Conservation (phyloP, 2,329 filamentous ascomycete species). For the Keithomyces neogunnii region DNA sequence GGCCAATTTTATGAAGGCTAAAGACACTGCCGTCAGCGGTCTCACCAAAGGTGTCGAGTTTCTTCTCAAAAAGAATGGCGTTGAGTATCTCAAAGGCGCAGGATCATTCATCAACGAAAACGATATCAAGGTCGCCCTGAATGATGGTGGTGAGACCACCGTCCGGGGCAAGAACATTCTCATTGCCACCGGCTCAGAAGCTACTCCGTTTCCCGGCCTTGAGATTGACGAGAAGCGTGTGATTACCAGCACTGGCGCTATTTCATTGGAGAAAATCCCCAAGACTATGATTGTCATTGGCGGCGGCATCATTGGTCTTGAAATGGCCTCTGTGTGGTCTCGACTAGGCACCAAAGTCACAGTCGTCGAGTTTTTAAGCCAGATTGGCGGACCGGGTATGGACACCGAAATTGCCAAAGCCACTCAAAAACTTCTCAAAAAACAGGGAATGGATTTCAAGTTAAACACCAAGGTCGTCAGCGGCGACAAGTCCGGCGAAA, state of each 20-base stretch:
- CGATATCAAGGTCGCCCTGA: slow-evolving; percentile 82
- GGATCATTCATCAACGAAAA: slow-evolving; percentile 82
- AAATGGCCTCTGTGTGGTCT: slow-evolving; percentile 98
- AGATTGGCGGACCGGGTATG: slow-evolving; percentile 98
- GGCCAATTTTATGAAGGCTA: slow-evolving; percentile 94
- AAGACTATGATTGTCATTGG: slow-evolving; percentile 97
- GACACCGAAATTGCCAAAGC: slow-evolving; percentile 87
- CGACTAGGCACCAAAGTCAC: slow-evolving; percentile 89
- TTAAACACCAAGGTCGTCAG: slow-evolving; percentile 88
- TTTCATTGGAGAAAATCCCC: slow-evolving; percentile 81
- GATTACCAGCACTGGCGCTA: slow-evolving; percentile 90
- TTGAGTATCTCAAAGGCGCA: slow-evolving; percentile 94
- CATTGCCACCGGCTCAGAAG: slow-evolving; percentile 91
- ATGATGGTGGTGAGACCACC: slow-evolving; percentile 84
- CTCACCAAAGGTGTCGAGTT: slow-evolving; percentile 98
- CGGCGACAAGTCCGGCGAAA: slow-evolving; percentile 72
- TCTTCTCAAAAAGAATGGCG: slow-evolving; percentile 98
- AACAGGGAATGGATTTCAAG: slow-evolving; percentile 98
- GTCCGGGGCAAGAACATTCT: slow-evolving; percentile 93
- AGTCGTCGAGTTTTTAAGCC: slow-evolving; percentile 90
- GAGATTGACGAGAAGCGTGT: slow-evolving; percentile 97
- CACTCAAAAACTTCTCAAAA: slow-evolving; percentile 84
- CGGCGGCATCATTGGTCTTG: slow-evolving; percentile 95
- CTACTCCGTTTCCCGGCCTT: slow-evolving; percentile 91
- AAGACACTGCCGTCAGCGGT: slow-evolving; percentile 80